These are phyloP conservation scores for Pseudocercospora cruenta DNA, from an alignment of 2,329 filamentous ascomycete species.

Conservation along the genomic window DNA sequence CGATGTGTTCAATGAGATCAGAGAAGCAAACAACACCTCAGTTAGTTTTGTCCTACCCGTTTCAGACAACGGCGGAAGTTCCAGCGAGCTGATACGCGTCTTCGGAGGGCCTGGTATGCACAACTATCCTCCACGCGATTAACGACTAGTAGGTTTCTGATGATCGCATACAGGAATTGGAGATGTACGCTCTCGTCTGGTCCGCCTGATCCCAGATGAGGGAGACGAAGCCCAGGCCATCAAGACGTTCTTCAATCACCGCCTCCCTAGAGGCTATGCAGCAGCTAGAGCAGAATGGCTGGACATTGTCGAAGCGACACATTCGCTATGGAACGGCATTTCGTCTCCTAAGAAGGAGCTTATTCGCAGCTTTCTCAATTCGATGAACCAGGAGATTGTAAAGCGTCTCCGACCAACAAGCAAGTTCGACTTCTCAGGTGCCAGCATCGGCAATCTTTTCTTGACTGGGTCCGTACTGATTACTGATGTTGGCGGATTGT, in stretches of 20 bases:
- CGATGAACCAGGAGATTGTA: conserved; percentile 55
- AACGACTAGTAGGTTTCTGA: neutral
- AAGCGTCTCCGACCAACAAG: conserved; percentile 52
- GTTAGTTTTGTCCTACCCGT: conserved; percentile 91
- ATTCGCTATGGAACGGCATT: conserved; percentile 69
- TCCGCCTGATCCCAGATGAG: conserved; percentile 80
- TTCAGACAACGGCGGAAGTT: conserved; percentile 92
- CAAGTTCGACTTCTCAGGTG: conserved; percentile 54
- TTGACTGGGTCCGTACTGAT: conserved; percentile 50
- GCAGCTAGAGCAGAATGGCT: conserved; percentile 80
- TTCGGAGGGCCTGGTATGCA: conserved; percentile 84
- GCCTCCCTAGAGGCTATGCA: conserved; percentile 66
- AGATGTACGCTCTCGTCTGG: conserved; percentile 72
- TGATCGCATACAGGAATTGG: conserved; percentile 58
- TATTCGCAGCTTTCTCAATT: conserved; percentile 54
- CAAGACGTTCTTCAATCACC: conserved; percentile 83
- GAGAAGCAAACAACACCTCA: conserved; percentile 65
- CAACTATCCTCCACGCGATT: neutral
- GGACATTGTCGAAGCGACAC: conserved; percentile 81
- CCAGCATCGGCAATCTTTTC: conserved; percentile 57
- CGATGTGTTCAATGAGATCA: conserved; percentile 74
- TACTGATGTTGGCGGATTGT: conserved; percentile 48
- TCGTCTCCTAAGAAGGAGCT: conserved; percentile 56
- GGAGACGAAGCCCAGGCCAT: conserved; percentile 71
- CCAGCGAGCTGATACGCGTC: conserved; percentile 89